Evolutionary conservation across 2,329 filamentous ascomycete species (phyloP).

Genomic region (Trichoderma asperellum): DNA sequence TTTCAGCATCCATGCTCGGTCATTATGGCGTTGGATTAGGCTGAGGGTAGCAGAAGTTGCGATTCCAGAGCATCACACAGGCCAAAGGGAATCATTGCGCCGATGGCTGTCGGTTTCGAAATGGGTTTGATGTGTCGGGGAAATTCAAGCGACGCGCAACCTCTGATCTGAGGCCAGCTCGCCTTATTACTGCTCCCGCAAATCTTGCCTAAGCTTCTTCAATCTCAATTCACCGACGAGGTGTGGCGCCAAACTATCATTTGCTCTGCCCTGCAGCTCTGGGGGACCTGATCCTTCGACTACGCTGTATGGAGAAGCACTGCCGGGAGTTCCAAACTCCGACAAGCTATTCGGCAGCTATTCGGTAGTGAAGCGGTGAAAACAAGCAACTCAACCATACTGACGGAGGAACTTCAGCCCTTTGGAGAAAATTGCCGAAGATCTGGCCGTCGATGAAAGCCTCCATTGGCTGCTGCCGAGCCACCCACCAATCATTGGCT

Average conservation of each 20-base stretch:
- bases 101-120: not conserved
- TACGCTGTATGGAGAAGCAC: not conserved
- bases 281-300: constrained; percentile 5
- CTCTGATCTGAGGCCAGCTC: not conserved
- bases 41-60: not conserved
- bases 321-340: constrained; percentile 4
- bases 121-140: not conserved
- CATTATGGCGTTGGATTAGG: constrained; percentile 5
- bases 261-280: constrained; percentile 6
- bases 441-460: not conserved
- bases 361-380: constrained; percentile 7
- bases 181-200: not conserved
- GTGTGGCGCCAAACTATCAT: constrained; percentile 23
- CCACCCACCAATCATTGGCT: constrained; percentile 6
- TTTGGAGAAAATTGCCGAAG: constrained; percentile 8
- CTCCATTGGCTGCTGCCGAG: constrained; percentile 1
- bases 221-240: constrained; percentile 19
- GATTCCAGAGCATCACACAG: not conserved
- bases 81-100: not conserved
- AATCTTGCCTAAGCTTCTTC: constrained; percentile 7
- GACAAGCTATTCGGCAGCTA: constrained; percentile 3
- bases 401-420: constrained; percentile 15
- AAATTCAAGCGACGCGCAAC: not conserved
- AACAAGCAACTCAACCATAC: not conserved
- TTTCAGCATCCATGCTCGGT: constrained; percentile 18